Base-by-base conservation (phyloP, 2,329 filamentous ascomycete genomes). In the Fusarium sp. region DNA sequence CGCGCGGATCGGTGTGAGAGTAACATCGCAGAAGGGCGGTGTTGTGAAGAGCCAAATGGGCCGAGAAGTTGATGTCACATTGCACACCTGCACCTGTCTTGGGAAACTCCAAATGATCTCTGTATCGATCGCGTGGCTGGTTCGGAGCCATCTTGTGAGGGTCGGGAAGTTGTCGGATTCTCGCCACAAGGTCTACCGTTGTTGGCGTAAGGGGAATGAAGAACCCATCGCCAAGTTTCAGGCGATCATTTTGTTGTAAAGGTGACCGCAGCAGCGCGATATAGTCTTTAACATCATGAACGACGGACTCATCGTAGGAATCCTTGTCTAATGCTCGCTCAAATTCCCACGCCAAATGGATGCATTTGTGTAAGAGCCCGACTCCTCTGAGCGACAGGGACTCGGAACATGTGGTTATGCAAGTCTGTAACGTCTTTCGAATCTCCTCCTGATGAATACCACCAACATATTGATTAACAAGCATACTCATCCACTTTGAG, bases 41-140 rank as follows among this genome's bases (percentile, higher is more conserved):
- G 80, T 97, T 97, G 72, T 96, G 92, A 6, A 97, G 85, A 4
- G 92, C 94, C 6, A 97, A 88, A 47, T 93, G 90, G 22, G 94
- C 94, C 3, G 92, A 92, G 79, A 97, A 97, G 80, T 97, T 97
- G 85, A 98, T 94, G 78, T 97, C 94, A 79, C 93, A 96, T 79
- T 95, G 93, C 18, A 95, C 93, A n/a, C 94, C 94, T 33, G 92
- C 88, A 7, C 91, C 91, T 13, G 85, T 84, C 77, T 93, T 93
- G 10, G 93, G 93, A 64, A 95, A 95, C 79, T 96, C 94, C 4
- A 97, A 87, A 29, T 84, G 84, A 75, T 91, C 87, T 65, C 82
- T 83, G 77, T 88, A 88, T 35, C 83, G 84, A 72, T 90, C 86
- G 63, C 84, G 84, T 9, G 87, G 83, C 68, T 87, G 86, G 76